Conservation (phyloP, 805 yeast species). For the Schizosaccharomyces cryophilus region DNA sequence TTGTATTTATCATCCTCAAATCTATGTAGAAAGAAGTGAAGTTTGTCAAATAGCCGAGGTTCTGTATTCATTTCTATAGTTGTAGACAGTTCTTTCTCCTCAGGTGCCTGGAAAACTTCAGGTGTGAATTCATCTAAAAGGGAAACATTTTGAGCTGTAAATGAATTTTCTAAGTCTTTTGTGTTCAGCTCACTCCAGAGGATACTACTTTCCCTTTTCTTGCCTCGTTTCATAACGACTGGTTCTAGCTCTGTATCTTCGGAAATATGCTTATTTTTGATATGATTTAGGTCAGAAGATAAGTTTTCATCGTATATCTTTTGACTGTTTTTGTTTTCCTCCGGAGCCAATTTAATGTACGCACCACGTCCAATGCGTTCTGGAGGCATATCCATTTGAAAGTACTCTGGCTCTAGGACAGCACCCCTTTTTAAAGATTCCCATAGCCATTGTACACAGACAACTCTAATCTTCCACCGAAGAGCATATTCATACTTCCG, state of each 20-base stretch:
- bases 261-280: neutral
- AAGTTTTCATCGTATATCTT: neutral
- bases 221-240: neutral
- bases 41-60: neutral
- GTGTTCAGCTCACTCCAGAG: neutral
- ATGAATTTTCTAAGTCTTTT: neutral
- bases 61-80: neutral
- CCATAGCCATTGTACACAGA: conserved; percentile 20
- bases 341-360: conserved; percentile 2
- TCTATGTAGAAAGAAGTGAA: neutral
- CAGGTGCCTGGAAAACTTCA: neutral
- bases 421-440: conserved; percentile 19
- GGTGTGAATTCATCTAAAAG: neutral
- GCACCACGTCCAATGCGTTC: conserved; percentile 16
- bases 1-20: neutral
- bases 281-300: neutral
- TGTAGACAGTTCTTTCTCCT: neutral
- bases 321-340: neutral
- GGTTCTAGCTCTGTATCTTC: neutral
- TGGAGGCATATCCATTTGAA: conserved; percentile 11
- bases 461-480: conserved; percentile 18
- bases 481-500: conserved; percentile 16
- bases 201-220: neutral
- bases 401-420: conserved; percentile 17
- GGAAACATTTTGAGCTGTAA: neutral